These are phyloP conservation scores for Wickerhamiella galacta DNA, from an alignment of 805 yeast genomes.

Conservation along the genomic window DNA sequence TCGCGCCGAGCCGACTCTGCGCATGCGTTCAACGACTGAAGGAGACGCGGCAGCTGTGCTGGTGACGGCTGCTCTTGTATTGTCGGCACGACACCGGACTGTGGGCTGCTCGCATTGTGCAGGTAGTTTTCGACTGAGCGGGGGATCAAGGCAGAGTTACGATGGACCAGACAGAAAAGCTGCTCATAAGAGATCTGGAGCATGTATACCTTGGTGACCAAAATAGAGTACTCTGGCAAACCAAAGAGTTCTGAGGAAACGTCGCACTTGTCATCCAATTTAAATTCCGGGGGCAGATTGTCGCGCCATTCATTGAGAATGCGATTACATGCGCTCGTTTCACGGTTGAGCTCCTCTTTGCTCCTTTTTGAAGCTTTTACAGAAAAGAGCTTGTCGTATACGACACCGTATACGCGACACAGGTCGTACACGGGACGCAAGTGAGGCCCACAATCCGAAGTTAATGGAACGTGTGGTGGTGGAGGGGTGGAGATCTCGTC, in stretches of 20 bases:
- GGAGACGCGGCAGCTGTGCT: neutral
- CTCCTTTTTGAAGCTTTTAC: constrained; percentile 7
- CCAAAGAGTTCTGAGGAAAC: no score
- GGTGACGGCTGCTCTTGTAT: neutral
- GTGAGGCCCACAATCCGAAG: no score
- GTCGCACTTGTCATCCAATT: neutral
- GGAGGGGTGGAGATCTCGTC: constrained; percentile 9
- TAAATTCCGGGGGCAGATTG: constrained; percentile 2
- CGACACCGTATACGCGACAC: constrained; percentile 7
- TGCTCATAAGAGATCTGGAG: constrained; percentile 6
- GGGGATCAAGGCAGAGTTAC: constrained; percentile 14
- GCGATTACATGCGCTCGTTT: constrained; percentile 5
- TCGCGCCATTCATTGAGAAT: constrained; percentile 11
- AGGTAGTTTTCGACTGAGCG: constrained; percentile 6
- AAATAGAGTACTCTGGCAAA: no score
- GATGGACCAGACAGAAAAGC: constrained; percentile 10
- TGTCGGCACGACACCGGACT: neutral
- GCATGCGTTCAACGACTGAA: neutral
- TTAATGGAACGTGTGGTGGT: constrained; percentile 3
- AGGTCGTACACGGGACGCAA: constrained; percentile 6
- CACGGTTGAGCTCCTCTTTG: constrained; percentile 6
- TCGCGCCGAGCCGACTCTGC: neutral
- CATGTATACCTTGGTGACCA: neutral
- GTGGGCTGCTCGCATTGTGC: neutral
- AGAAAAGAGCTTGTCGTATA: constrained; percentile 10